Evolutionary conservation across 2,329 filamentous ascomycete species (phyloP).

Genomic region (Penicillium brasilianum): DNA sequence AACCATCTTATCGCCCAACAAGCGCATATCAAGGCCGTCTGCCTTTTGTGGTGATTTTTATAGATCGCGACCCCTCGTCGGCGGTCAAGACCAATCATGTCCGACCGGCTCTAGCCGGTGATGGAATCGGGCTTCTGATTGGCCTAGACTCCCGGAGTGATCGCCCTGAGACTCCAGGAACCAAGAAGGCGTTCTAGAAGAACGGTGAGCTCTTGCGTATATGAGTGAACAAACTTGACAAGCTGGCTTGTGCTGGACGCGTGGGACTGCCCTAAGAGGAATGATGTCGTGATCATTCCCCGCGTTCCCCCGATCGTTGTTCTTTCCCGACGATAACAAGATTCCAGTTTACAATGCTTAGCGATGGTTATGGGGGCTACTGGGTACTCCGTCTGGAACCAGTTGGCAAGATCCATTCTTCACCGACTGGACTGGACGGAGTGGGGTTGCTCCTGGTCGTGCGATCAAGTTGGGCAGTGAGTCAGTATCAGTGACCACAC

Average conservation of each 20-base stretch:
- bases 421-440: background rate
- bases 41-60: slow-evolving; percentile 18
- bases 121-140: slow-evolving; percentile 21
- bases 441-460: background rate
- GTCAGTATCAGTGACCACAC: background rate
- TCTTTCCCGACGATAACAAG: background rate
- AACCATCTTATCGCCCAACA: slow-evolving; percentile 28
- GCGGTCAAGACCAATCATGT: slow-evolving; percentile 25
- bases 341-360: background rate
- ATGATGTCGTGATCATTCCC: slow-evolving; percentile 18
- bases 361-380: background rate
- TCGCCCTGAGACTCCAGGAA: slow-evolving; percentile 28
- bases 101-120: slow-evolving; percentile 30
- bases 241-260: slow-evolving; percentile 14
- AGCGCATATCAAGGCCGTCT: slow-evolving; percentile 3
- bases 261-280: slow-evolving; percentile 27
- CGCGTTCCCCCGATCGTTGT: slow-evolving; percentile 23
- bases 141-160: slow-evolving; percentile 17
- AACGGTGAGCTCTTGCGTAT: slow-evolving; percentile 4
- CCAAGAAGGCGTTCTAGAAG: slow-evolving; percentile 27
- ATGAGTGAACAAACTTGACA: background rate
- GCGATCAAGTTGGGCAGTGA: background rate
- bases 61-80: slow-evolving; percentile 31
- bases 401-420: background rate
- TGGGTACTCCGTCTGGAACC: background rate